phyloP scores from a whole-genome alignment of 352 stramenopile genomes.

The Phytophthora macrochlamydospora region DNA sequence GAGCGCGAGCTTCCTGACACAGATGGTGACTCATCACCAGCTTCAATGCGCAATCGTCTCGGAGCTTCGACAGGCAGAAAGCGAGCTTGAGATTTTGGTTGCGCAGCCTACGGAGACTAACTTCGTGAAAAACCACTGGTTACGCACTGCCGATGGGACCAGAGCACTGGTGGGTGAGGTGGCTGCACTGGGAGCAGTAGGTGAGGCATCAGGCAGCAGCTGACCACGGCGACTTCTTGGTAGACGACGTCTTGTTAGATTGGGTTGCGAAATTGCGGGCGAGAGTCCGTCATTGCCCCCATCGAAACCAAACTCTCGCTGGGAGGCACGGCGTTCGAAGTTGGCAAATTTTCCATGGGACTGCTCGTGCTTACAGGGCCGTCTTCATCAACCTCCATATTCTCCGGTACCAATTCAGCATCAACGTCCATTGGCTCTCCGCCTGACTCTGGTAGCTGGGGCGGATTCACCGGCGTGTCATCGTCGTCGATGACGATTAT shows the following conservation, averaged over 20 bases:
- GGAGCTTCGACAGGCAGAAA: not conserved
- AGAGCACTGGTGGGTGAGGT: not conserved
- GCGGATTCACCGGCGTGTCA: not conserved
- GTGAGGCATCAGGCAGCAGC: not conserved
- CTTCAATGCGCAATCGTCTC: not conserved
- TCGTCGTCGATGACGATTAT: not conserved
- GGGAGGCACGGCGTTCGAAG: not conserved
- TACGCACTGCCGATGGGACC: not conserved
- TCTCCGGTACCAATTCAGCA: not conserved
- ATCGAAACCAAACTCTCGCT: not conserved
- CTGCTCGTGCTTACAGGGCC: not conserved
- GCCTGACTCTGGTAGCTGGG: not conserved
- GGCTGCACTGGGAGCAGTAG: not conserved
- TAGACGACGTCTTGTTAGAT: not conserved
- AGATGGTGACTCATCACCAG: not conserved
- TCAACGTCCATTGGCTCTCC: not conserved
- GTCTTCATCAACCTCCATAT: slow-evolving; percentile 1
- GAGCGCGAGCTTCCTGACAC: not conserved
- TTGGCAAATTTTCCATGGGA: not conserved
- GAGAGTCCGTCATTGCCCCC: not conserved
- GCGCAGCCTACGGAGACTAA: not conserved
- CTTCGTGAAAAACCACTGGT: not conserved
- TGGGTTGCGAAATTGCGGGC: not conserved
- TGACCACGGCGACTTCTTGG: not conserved
- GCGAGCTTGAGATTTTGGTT: not conserved